These are phyloP conservation scores for Phlyctochytrium bullatum DNA, from an alignment of 192 early-diverging fungal genomes.

Conservation along the genomic window DNA sequence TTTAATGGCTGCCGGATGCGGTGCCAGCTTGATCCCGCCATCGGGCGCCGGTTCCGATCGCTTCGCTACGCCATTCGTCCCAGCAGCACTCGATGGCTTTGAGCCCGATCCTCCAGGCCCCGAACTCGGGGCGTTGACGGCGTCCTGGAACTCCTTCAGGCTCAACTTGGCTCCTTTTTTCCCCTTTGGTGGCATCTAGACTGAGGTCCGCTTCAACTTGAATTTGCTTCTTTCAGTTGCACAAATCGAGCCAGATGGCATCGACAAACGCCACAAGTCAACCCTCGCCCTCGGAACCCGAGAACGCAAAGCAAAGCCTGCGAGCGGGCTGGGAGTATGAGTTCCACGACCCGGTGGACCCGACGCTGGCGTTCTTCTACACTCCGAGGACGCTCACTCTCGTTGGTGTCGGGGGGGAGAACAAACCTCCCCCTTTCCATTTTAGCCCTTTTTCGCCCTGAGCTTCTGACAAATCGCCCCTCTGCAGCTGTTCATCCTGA, in stretches of 20 bases:
- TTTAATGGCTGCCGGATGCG: background rate
- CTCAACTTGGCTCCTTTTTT: background rate
- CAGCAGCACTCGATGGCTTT: background rate
- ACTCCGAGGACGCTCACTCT: conserved; percentile 39
- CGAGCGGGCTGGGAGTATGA: conserved; percentile 37
- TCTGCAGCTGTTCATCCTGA: conserved; percentile 33
- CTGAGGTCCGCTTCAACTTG: too few relatives aligned
- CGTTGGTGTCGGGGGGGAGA: conserved; percentile 9
- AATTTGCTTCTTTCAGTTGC: too few relatives aligned
- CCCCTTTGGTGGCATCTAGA: too few relatives aligned
- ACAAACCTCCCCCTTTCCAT: background rate
- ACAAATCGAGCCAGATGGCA: too few relatives aligned
- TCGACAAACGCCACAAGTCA: too few relatives aligned
- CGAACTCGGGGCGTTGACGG: too few relatives aligned
- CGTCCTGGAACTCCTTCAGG: background rate
- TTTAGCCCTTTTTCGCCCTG: background rate
- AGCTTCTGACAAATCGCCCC: background rate
- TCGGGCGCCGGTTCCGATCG: background rate
- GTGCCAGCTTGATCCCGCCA: too few relatives aligned
- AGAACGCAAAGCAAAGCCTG: conserved; percentile 4
- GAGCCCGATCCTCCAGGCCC: background rate
- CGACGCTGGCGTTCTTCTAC: conserved; percentile 46
- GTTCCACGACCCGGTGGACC: conserved; percentile 42
- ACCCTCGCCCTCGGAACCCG: too few relatives aligned
- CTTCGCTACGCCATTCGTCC: background rate